Base-by-base conservation (phyloP, 2,329 filamentous ascomycete species). In the Neophaeococcomyces mojaviensis region DNA sequence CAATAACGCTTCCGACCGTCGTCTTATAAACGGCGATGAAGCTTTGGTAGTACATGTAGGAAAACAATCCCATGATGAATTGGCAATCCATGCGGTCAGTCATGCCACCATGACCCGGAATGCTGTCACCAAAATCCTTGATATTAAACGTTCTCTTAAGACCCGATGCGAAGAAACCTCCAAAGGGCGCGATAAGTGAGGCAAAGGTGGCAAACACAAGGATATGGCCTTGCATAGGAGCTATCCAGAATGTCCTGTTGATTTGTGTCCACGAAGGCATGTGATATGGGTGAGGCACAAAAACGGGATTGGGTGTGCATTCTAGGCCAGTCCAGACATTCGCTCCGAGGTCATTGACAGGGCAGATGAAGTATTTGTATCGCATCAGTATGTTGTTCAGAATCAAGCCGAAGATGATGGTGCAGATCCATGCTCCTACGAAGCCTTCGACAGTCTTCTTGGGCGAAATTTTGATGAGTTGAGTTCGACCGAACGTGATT, bases 361-460 rank as follows among this genome's bases (percentile, higher is more conserved):
- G 92, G 71, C 92, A 98, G 63, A 94, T 95, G 67, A 98, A 98
- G 72, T 96, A 98, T 62, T 89, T 89, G 73, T 86, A 95, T 52
- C 84, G 82, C 72, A 86, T 85, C 60, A 98, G 76, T 50, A 95
- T 60, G 64, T 89, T 87, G 50, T 88, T 89, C 61, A 96, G 77
- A 49, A 81, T 68, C 59, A 88, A 78, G 52, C 86, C 90, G 59
- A 92, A 94, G 52, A 94, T 68, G 54, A 96, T 77, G 19, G 92
- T 98, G 73, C 92, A 92, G 63, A 96, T 73, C 92, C 92, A 98
- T 15, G 92, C 92, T 52, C 81, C 92, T 28, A 98, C 77, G 63
- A 98, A 98, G 32, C 92, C 92, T 67, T 98, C 92, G 33, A 97
- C 92, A 0, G 92, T 98, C 80, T 98, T 98, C 75, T 98, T 98